phyloP scores from a whole-genome alignment of 2,329 filamentous ascomycete genomes.

The Dichotomopilus funicola region DNA sequence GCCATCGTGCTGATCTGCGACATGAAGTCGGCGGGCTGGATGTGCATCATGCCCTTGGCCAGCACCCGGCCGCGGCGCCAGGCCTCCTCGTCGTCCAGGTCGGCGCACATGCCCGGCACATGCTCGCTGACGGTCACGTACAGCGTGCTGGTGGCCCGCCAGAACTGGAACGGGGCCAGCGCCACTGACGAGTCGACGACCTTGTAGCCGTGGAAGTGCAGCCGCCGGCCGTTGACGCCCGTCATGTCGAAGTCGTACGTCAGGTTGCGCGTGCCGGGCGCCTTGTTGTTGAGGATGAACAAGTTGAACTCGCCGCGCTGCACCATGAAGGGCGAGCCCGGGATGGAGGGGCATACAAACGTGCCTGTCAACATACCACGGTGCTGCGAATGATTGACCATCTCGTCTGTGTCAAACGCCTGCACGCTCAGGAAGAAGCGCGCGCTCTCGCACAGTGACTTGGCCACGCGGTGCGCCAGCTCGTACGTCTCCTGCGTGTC shows the following conservation, averaged over 20 bases:
- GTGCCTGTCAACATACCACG: constrained; percentile 51
- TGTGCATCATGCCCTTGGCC: constrained; percentile 55
- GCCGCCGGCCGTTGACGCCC: constrained; percentile 43
- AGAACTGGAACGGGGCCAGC: constrained; percentile 49
- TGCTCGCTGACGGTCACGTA: constrained; percentile 52
- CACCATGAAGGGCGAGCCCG: constrained; percentile 55
- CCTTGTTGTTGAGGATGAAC: constrained; percentile 46
- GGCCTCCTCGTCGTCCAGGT: constrained; percentile 31
- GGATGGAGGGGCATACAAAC: constrained; percentile 49
- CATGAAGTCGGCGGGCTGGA: constrained; percentile 47
- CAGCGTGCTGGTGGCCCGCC: constrained; percentile 55
- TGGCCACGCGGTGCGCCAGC: constrained; percentile 45
- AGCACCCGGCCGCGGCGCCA: constrained; percentile 40
- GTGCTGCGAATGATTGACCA: constrained; percentile 43
- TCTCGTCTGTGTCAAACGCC: constrained; percentile 44
- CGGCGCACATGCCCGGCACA: constrained; percentile 20
- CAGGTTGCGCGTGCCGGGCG: constrained; percentile 52
- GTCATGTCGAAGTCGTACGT: constrained; percentile 57
- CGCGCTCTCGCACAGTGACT: constrained; percentile 48
- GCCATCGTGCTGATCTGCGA: constrained; percentile 49
- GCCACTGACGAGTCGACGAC: constrained; percentile 54
- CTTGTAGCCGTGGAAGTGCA: constrained; percentile 58
- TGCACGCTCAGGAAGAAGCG: constrained; percentile 55
- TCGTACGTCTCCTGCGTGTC: constrained; percentile 47
- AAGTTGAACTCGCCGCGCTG: constrained; percentile 51